These are phyloP conservation scores for Vicia villosa DNA, from an alignment of 306 rosid species.

Conservation along the genomic window DNA sequence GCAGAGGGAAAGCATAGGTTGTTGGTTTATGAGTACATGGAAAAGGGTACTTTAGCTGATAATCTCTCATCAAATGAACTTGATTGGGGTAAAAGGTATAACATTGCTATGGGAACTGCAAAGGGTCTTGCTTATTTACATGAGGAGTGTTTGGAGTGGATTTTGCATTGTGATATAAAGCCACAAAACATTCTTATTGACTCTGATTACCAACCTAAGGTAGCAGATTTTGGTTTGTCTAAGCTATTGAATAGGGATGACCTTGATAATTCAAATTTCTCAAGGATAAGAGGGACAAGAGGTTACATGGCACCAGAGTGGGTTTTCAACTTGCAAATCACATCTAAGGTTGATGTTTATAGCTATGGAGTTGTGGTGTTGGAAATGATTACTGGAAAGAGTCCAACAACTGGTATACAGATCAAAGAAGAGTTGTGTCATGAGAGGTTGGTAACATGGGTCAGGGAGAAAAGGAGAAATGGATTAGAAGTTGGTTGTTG, in stretches of 20 bases:
- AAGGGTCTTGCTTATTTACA: constrained; percentile 57
- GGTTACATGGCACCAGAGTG: constrained; percentile 48
- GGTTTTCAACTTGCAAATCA: constrained; percentile 26
- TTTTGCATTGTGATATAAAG: constrained; percentile 49
- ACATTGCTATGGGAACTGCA: constrained; percentile 44
- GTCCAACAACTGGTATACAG: constrained; percentile 21
- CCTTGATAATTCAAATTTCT: constrained; percentile 35
- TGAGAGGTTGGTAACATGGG: constrained; percentile 28
- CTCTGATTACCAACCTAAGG: constrained; percentile 24
- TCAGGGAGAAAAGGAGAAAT: constrained; percentile 19
- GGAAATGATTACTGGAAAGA: constrained; percentile 30
- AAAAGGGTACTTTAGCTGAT: constrained; percentile 22
- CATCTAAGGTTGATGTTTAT: constrained; percentile 25
- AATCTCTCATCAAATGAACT: constrained; percentile 19
- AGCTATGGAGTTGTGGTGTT: constrained; percentile 24
- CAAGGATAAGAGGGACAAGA: constrained; percentile 56
- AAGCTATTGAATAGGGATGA: constrained; percentile 34
- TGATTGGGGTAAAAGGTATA: constrained; percentile 29
- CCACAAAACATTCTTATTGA: constrained; percentile 21
- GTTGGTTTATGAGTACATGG: constrained; percentile 34
- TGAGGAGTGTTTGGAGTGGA: constrained; percentile 65
- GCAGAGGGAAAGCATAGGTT: constrained; percentile 27
- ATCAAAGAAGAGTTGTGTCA: neutral
- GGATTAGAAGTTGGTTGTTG: neutral
- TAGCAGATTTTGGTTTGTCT: constrained; percentile 25